phyloP scores from a whole-genome alignment of 768 basidiomycete species.

The Daedaleopsis nitida region DNA sequence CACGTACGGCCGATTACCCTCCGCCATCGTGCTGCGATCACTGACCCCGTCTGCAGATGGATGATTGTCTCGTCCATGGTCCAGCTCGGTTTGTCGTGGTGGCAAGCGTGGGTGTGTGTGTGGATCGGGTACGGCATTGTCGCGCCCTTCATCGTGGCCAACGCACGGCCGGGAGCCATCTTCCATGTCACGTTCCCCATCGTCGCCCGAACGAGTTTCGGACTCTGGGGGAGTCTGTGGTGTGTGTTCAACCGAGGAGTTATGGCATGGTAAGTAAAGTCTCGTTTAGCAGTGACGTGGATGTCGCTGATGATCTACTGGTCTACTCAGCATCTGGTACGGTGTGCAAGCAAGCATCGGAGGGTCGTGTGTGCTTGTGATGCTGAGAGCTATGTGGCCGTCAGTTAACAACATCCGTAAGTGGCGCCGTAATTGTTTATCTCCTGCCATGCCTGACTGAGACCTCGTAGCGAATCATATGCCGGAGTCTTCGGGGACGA shows the following conservation, averaged over 20 bases:
- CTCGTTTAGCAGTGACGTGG: background rate
- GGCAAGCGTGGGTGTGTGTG: slow-evolving; percentile 84
- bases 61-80: slow-evolving; percentile 80
- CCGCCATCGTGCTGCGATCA: background rate
- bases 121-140: slow-evolving; percentile 49
- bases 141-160: slow-evolving; percentile 73
- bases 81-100: slow-evolving; percentile 73
- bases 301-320: background rate
- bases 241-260: slow-evolving; percentile 74
- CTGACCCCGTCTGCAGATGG: slow-evolving; percentile 47
- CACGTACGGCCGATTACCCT: slow-evolving; percentile 47
- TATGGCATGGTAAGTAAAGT: slow-evolving; percentile 62
- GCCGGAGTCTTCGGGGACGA: slow-evolving; percentile 74
- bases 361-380: slow-evolving; percentile 73
- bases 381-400: slow-evolving; percentile 79
- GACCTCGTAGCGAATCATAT: slow-evolving; percentile 62
- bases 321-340: slow-evolving; percentile 65
- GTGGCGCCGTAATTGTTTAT: slow-evolving; percentile 27
- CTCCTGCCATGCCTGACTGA: slow-evolving; percentile 2
- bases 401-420: slow-evolving; percentile 65
- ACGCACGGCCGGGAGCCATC: slow-evolving; percentile 76
- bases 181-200: slow-evolving; percentile 80
- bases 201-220: slow-evolving; percentile 75
- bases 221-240: slow-evolving; percentile 78
- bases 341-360: slow-evolving; percentile 83